Conservation (phyloP, 495 filamentous ascomycete species). For the Hypoxylon fragiforme region DNA sequence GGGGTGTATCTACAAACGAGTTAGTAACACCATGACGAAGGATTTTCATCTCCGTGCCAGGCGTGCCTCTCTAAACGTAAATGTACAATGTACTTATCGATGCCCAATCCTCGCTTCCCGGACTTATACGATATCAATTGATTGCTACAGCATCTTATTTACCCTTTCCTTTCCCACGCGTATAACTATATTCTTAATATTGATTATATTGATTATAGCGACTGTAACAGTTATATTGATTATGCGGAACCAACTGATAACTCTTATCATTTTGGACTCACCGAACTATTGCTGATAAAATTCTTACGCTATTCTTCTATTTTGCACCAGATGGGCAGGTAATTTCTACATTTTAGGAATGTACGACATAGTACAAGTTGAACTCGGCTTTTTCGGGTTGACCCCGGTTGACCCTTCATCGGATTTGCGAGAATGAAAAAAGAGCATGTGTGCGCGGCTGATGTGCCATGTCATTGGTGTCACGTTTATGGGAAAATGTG, state of each 20-base stretch:
- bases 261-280: not conserved
- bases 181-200: not conserved
- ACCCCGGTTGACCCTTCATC: no score
- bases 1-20: constrained; percentile 36
- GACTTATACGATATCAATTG: not conserved
- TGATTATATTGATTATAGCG: not conserved
- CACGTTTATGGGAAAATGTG: not conserved
- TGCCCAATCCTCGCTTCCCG: constrained; percentile 22
- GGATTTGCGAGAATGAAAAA: not conserved
- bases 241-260: not conserved
- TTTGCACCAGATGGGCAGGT: no score
- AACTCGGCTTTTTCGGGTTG: no score
- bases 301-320: not conserved
- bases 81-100: no score
- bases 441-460: not conserved
- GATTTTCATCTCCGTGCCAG: constrained; percentile 30
- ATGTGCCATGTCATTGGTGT: not conserved
- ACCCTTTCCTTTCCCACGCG: not conserved
- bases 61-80: no score
- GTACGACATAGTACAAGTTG: not conserved
- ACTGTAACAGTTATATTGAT: not conserved
- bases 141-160: not conserved
- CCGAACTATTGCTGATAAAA: not conserved
- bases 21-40: constrained; percentile 23
- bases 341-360: not conserved